These are phyloP conservation scores for Pleodorina starrii DNA, from an alignment of 139 green algal genomes.

Conservation along the genomic window DNA sequence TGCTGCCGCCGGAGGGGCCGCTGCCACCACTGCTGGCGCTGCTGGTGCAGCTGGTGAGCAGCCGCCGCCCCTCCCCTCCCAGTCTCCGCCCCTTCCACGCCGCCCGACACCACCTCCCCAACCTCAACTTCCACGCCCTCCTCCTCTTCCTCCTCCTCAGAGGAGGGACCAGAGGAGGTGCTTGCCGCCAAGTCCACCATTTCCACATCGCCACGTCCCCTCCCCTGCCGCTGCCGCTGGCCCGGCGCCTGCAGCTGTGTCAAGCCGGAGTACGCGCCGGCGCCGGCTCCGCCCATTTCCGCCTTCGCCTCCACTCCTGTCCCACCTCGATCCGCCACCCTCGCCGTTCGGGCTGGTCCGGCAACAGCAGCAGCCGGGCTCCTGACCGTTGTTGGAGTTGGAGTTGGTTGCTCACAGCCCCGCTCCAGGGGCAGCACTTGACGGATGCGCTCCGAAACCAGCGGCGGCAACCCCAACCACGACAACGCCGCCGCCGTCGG, in stretches of 20 bases:
- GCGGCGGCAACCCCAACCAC: conserved; percentile 28
- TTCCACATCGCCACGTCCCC: neutral
- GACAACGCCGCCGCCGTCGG: neutral
- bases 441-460: conserved; percentile 22
- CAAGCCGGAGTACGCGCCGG: too few relatives aligned
- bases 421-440: neutral
- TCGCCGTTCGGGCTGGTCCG: too few relatives aligned
- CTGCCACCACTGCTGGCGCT: neutral
- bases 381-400: too few relatives aligned
- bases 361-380: too few relatives aligned
- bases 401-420: too few relatives aligned
- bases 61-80: too few relatives aligned
- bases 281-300: too few relatives aligned
- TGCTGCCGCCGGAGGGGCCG: neutral
- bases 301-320: too few relatives aligned
- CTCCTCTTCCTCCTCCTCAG: neutral
- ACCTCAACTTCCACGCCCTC: neutral
- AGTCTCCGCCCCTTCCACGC: neutral
- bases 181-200: neutral
- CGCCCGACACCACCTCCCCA: neutral
- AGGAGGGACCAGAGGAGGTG: neutral
- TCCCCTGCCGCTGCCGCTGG: too few relatives aligned
- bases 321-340: too few relatives aligned
- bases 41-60: too few relatives aligned
- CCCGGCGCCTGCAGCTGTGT: neutral